Conservation (phyloP, 306 rosid genomes). For the Senna siamea region DNA sequence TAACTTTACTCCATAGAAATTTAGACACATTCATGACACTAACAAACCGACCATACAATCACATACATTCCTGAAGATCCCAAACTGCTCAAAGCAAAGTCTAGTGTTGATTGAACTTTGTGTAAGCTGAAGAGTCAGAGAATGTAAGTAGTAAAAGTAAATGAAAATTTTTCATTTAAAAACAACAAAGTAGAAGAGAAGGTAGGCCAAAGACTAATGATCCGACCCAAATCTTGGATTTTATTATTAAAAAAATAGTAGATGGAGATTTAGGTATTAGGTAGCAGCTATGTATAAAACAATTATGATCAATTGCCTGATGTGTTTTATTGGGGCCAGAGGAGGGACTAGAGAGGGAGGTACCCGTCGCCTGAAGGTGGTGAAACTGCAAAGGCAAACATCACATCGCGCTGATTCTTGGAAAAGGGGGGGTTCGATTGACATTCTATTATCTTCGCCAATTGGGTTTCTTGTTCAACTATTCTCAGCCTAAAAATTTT, state of each 20-base stretch:
- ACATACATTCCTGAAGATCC: neutral
- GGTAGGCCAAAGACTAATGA: neutral
- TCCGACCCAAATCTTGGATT: neutral
- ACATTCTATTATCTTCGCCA: conserved; percentile 23
- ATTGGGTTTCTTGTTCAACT: neutral
- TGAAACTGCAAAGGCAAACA: conserved; percentile 76
- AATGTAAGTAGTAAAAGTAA: neutral
- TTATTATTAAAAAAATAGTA: neutral
- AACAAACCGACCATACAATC: neutral
- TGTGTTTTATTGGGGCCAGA: neutral
- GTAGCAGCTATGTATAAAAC: neutral
- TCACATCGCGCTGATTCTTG: conserved; percentile 70
- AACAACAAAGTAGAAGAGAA: neutral
- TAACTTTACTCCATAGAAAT: neutral
- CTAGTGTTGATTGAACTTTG: neutral
- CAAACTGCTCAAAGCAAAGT: neutral
- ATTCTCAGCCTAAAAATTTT: neutral
- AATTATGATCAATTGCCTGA: neutral
- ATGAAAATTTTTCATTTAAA: neutral
- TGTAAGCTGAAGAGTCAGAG: neutral
- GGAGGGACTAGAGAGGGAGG: neutral
- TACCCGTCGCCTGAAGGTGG: conserved; percentile 71
- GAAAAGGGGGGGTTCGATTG: conserved; percentile 61
- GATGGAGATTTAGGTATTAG: neutral
- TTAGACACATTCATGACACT: neutral